A percentile compares a stretch with the other conserved stretches of the same genome.
These are phyloP conservation scores for Pistacia atlantica DNA, from an alignment of 345 rosid genomes.

Conservation along the genomic window DNA sequence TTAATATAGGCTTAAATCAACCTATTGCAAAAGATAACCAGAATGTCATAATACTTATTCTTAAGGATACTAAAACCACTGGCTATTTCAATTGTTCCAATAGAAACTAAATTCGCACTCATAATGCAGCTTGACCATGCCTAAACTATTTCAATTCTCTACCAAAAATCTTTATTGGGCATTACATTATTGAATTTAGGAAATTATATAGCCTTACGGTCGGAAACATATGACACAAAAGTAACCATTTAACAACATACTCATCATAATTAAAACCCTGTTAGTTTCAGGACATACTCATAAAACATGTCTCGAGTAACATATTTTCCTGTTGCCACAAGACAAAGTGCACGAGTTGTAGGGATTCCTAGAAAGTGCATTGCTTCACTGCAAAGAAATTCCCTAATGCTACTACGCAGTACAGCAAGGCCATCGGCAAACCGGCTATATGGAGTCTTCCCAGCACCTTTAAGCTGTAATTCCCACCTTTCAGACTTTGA, in stretches of 20 bases:
- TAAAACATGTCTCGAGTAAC: conserved; percentile 98
- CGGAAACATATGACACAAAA: conserved; percentile 1
- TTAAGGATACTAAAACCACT: not conserved
- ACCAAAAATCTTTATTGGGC: not conserved
- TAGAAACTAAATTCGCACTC: not conserved
- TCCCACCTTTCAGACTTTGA: conserved; percentile 94
- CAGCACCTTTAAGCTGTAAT: conserved; percentile 96
- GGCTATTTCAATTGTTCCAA: not conserved
- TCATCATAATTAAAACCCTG: conserved; percentile 1
- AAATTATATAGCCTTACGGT: not conserved
- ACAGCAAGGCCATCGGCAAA: conserved; percentile 99
- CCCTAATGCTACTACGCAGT: conserved; percentile 92
- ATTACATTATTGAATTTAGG: not conserved
- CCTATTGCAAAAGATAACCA: not conserved
- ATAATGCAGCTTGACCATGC: not conserved
- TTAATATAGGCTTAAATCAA: not conserved
- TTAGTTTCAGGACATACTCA: conserved; percentile 62
- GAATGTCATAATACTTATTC: not conserved
- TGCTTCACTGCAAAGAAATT: conserved; percentile 93
- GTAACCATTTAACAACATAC: not conserved
- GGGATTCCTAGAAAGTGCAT: conserved; percentile 96
- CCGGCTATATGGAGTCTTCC: conserved; percentile 95
- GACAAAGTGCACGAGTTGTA: conserved; percentile 94
- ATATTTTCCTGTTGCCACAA: conserved; percentile 86
- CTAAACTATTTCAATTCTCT: not conserved